These are phyloP conservation scores for Tylopilus intermedius DNA, from an alignment of 768 basidiomycete species.

Conservation along the genomic window DNA sequence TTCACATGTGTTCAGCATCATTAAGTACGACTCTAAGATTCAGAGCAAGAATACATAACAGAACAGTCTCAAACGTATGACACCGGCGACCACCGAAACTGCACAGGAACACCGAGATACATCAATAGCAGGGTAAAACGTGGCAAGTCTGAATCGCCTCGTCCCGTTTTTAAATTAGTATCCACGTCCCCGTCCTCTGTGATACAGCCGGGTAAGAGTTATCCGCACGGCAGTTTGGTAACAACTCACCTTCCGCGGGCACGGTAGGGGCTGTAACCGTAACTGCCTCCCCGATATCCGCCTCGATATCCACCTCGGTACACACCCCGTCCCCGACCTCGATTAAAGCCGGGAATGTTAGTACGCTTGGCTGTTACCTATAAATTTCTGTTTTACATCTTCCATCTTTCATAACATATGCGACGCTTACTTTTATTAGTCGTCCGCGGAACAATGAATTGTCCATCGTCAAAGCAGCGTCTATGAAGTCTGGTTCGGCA, in stretches of 20 bases:
- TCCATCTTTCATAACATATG: not conserved
- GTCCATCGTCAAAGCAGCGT: constrained; percentile 88
- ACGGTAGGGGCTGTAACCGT: constrained; percentile 50
- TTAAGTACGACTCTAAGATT: constrained; percentile 26
- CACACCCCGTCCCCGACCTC: constrained; percentile 74
- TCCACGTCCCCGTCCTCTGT: constrained; percentile 75
- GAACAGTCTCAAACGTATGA: constrained; percentile 18
- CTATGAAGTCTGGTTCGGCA: constrained; percentile 85
- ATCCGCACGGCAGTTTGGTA: constrained; percentile 7
- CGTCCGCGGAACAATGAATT: constrained; percentile 94
- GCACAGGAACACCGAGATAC: constrained; percentile 7
- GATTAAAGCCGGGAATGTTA: constrained; percentile 88
- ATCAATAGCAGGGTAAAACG: constrained; percentile 7
- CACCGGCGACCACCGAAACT: constrained; percentile 7
- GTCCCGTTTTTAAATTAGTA: constrained; percentile 32
- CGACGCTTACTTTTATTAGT: constrained; percentile 71
- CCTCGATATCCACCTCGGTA: constrained; percentile 60
- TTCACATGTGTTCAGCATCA: constrained; percentile 18
- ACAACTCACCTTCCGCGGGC: constrained; percentile 68
- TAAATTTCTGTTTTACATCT: not conserved
- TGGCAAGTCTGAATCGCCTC: constrained; percentile 10
- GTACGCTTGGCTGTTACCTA: constrained; percentile 95
- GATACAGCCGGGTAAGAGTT: constrained; percentile 5
- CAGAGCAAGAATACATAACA: constrained; percentile 27
- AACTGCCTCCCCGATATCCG: constrained; percentile 52